Base-by-base conservation (phyloP, 129 eudicot genomes). In the Tanacetum coccineum region DNA sequence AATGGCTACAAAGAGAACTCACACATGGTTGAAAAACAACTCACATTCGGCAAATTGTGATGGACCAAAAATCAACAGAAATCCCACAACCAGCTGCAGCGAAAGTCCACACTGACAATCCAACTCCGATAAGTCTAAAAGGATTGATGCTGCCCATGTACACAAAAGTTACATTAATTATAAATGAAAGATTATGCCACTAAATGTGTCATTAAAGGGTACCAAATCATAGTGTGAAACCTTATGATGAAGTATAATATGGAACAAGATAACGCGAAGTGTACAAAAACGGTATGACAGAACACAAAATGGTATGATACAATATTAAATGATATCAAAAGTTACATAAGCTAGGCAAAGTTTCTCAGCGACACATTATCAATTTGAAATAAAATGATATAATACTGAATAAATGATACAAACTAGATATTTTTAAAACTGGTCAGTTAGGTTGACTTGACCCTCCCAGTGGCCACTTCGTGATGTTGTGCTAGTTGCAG, bases 41-140 rank as follows among this genome's bases (percentile, higher is more conserved):
- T 82, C 64, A 93, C 98, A 93, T 93, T 66, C 98, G 92, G 80
- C 82, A 79, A 52, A 86, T 32, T 18, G 96, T 68, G 66, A 93
- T 88, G 65, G 95, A 88, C 96, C 98, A 88, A 76, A 88, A 93
- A 72, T 81, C 80, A 69, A 84, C 49, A 9, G 98, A 86, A 63
- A 82, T 39, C 19, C 95, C 98, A 81, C 96, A 93, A 79, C 88
- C 94, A 60, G 85, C 83, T 68, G 79, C 79, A 53, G 95, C 96
- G 53, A 86, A 54, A 59, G 96, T 82, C 96, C 96, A 93, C 45
- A 93, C 96, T 4, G 91, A 76, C 81, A 93, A 78, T 14, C 98
- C 98, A 70, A 88, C 96, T 75, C 98, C 98, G 69, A 93, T 93
- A 62, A 93, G 89, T 76, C 98, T 82, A 73, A 93, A 93, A 13